Percentiles rank a stretch among this genome's conserved stretches.
These are phyloP conservation scores for Macrolepiota dolichaula DNA, from an alignment of 768 basidiomycete species.

Conservation along the genomic window DNA sequence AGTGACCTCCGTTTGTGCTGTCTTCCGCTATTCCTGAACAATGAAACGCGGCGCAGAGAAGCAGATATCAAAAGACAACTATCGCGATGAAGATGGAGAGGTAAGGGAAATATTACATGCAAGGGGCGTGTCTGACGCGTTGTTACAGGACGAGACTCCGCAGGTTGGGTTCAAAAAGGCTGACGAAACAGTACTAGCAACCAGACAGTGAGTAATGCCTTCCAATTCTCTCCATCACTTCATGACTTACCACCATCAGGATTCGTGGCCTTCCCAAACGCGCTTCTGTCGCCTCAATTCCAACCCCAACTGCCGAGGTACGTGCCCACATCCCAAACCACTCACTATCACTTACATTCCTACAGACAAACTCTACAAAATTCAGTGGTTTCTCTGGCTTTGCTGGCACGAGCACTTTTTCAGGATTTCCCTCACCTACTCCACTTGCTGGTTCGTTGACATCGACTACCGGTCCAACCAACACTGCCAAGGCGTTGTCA, in stretches of 20 bases:
- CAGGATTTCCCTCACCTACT: constrained; percentile 13
- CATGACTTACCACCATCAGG: constrained; percentile 34
- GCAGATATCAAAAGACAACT: constrained; percentile 60
- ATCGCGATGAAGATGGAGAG: constrained; percentile 34
- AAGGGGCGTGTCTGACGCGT: constrained; percentile 1
- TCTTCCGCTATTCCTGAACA: neutral
- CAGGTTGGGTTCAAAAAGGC: constrained; percentile 51
- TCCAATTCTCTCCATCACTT: neutral
- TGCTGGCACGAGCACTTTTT: constrained; percentile 37
- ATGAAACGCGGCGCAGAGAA: constrained; percentile 78
- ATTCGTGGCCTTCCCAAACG: constrained; percentile 65
- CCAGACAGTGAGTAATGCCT: constrained; percentile 47
- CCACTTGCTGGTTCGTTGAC: constrained; percentile 12
- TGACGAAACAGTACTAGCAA: constrained; percentile 50
- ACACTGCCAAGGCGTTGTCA: constrained; percentile 4
- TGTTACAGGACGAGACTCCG: constrained; percentile 18
- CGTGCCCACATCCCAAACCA: neutral
- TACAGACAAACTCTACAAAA: constrained; percentile 35
- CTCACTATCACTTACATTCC: neutral
- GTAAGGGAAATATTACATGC: constrained; percentile 10
- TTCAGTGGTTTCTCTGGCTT: constrained; percentile 55
- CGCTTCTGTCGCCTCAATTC: constrained; percentile 19
- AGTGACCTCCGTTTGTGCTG: neutral
- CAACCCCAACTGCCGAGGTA: neutral
- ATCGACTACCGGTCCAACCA: neutral